Conservation (phyloP, 192 early-diverging fungal genomes). For the Coemansia sp. region DNA sequence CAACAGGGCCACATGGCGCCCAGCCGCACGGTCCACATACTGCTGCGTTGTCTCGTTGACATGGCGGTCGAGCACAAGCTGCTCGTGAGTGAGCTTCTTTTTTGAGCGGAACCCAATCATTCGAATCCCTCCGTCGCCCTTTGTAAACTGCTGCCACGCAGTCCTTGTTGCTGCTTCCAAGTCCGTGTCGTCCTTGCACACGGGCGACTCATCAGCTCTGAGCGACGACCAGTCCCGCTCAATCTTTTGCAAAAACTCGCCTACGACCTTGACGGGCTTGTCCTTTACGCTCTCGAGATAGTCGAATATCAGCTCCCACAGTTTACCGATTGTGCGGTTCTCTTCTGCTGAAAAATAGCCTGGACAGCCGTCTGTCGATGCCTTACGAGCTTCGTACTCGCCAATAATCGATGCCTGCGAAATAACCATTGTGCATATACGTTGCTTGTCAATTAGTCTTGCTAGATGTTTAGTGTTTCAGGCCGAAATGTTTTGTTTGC, state of each 20-base stretch:
- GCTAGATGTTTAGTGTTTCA: too few species aligned
- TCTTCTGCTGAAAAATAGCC: slow-evolving; percentile 28
- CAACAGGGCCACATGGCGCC: slow-evolving; percentile 18
- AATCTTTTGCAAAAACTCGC: slow-evolving; percentile 22
- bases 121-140: slow-evolving; percentile 19
- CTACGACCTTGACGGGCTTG: slow-evolving; percentile 19
- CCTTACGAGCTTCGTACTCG: slow-evolving; percentile 24
- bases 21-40: slow-evolving; percentile 18
- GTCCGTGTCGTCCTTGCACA: slow-evolving; percentile 1
- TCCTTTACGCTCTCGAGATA: slow-evolving; percentile 18
- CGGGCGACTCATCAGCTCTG: slow-evolving; percentile 6
- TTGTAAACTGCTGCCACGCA: slow-evolving; percentile 39
- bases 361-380: slow-evolving; percentile 8
- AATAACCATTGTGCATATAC: too few species aligned
- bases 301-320: slow-evolving; percentile 31
- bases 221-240: slow-evolving; percentile 25
- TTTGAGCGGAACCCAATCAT: slow-evolving; percentile 7
- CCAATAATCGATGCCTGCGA: slow-evolving; percentile 33
- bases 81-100: slow-evolving; percentile 13
- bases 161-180: slow-evolving; percentile 15
- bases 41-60: slow-evolving; percentile 44
- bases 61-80: slow-evolving; percentile 21
- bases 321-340: slow-evolving; percentile 22
- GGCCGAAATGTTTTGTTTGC: too few species aligned
- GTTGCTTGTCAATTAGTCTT: too few species aligned